Evolutionary conservation across 768 basidiomycete genomes (phyloP).

Genomic region (Termitomyces sp.): DNA sequence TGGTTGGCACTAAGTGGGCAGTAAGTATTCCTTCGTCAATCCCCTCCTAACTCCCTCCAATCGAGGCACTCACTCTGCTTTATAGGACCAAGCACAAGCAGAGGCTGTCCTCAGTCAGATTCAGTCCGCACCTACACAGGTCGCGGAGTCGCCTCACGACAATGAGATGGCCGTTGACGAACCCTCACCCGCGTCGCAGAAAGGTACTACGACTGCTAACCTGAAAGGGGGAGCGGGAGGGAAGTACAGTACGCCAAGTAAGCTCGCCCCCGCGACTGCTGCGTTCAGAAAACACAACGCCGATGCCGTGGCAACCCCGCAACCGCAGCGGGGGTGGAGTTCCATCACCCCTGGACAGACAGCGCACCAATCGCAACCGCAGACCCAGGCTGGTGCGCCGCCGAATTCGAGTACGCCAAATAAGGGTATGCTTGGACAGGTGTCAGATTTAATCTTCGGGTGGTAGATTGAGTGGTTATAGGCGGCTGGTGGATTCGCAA

Average conservation of each 20-base stretch:
- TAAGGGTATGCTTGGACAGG: constrained; percentile 67
- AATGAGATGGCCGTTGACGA: constrained; percentile 47
- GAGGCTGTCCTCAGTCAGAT: constrained; percentile 47
- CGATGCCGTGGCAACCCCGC: constrained; percentile 21
- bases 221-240: constrained; percentile 27
- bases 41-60: not conserved
- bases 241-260: constrained; percentile 65
- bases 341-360: constrained; percentile 11
- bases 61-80: not conserved
- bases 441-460: constrained; percentile 78
- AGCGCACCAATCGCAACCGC: constrained; percentile 9
- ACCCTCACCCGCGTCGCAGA: constrained; percentile 19
- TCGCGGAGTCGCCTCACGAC: constrained; percentile 19
- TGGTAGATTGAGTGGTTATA: constrained; percentile 44
- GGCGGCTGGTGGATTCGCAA: not conserved
- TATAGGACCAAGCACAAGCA: constrained; percentile 59
- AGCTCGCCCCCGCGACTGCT: constrained; percentile 65
- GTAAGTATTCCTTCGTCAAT: constrained; percentile 40
- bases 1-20: constrained; percentile 86
- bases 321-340: constrained; percentile 20
- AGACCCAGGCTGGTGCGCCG: constrained; percentile 6
- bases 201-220: constrained; percentile 2
- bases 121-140: constrained; percentile 14
- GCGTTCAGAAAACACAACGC: constrained; percentile 56
- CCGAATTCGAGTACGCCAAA: constrained; percentile 28